Evolutionary conservation across 192 early-diverging fungal species (phyloP), one percentile per base, ranked within the genome.

Genomic region (Coemansia sp.): DNA sequence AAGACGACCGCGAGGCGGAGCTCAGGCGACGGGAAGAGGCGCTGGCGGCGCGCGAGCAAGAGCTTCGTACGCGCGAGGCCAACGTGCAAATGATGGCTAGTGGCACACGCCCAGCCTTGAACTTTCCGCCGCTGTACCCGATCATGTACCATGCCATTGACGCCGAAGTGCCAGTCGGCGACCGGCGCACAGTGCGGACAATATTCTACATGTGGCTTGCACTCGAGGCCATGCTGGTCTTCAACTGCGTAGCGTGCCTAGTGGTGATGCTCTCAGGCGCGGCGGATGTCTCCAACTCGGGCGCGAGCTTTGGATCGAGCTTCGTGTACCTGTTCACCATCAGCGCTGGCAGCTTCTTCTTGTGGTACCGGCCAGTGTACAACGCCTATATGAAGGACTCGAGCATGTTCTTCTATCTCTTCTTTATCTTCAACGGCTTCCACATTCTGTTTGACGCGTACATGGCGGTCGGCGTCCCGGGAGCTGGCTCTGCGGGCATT

Each of bases 291-390:
- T 82, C 85, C 8, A 87, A 85, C 57, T 81, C 87, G 8, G 85
- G 88, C 12, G 82, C 87, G n/a, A 86, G 87, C 76, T 87, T 93
- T 76, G 92, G 90, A 11, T 89, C 89, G 1, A 84, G 88, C 61
- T 78, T 90, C 24, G 83, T 85, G 12, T 85, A 87, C 56, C 83
- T 87, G 70, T 89, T 91, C 64, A 93, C 91, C 2, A 88, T 91
- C 56, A 86, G 83, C 9, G 71, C 80, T 4, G 83, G 83, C 2
- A 91, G 89, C 54, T 91, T 95, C 74, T 90, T 91, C 71, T 32
- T 89, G 46, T 93, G 93, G 93, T 95, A 95, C 72, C 86, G 91
- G 10, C 93, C 93, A 19, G 80, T 91, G 34, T 95, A 95, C 77
- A 89, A 89, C 40, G 91, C 91, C 34, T 95, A 89, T 66, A 86